A percentile compares a stretch with the other conserved stretches of the same genome.
Evolutionary conservation across 768 basidiomycete species (phyloP).

Genomic region (Boletus sp.): DNA sequence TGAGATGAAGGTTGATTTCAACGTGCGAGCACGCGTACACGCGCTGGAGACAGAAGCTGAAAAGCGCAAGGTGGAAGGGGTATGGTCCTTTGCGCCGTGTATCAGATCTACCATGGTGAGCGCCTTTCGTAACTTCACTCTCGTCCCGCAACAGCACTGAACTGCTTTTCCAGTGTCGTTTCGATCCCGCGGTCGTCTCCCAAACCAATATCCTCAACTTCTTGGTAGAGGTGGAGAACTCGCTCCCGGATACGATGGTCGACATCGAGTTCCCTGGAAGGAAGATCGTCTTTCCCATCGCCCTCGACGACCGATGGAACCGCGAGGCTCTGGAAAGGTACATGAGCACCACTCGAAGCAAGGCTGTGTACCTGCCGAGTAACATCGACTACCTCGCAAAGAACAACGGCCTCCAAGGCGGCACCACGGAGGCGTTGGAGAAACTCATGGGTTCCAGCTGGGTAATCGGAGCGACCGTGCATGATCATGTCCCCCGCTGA

Average conservation of each 20-base stretch:
- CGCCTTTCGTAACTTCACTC: background rate
- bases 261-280: slow-evolving; percentile 50
- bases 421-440: slow-evolving; percentile 41
- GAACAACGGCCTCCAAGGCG: slow-evolving; percentile 55
- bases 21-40: slow-evolving; percentile 57
- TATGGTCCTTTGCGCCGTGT: slow-evolving; percentile 47
- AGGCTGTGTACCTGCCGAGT: slow-evolving; percentile 65
- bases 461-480: slow-evolving; percentile 32
- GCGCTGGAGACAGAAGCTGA: slow-evolving; percentile 46
- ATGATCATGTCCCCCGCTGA: background rate
- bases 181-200: slow-evolving; percentile 40
- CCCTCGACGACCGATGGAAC: slow-evolving; percentile 58
- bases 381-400: slow-evolving; percentile 65
- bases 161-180: slow-evolving; percentile 42
- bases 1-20: slow-evolving; percentile 49
- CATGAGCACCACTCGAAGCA: slow-evolving; percentile 51
- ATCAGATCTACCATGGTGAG: slow-evolving; percentile 59
- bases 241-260: slow-evolving; percentile 40
- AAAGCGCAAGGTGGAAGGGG: slow-evolving; percentile 31
- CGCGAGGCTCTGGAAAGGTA: slow-evolving; percentile 56
- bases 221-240: slow-evolving; percentile 39
- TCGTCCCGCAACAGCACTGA: background rate
- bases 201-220: slow-evolving; percentile 43
- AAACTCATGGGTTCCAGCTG: slow-evolving; percentile 50
- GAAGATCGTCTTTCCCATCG: slow-evolving; percentile 59